A percentile compares a stretch with the other conserved stretches of the same genome.
Evolutionary conservation across 1,284 basidiomycete genomes (phyloP).

Genomic region (Microbotryum lychnidis-dioicae): DNA sequence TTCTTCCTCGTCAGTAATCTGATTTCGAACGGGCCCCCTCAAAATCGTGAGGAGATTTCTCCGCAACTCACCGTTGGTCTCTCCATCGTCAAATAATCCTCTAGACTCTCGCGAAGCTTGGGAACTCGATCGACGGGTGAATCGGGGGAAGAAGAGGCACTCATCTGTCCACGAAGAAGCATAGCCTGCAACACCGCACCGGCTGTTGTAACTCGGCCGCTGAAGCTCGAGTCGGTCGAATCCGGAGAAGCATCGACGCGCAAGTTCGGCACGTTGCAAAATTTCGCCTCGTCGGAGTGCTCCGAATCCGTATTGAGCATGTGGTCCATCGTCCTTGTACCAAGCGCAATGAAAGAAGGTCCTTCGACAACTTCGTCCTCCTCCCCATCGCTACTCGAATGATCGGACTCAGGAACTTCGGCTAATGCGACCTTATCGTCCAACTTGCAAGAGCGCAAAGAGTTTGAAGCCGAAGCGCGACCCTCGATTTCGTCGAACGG

Average conservation of each 20-base stretch:
- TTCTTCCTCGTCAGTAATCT: too few relatives aligned
- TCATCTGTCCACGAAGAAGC: not conserved
- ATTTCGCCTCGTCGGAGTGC: not conserved
- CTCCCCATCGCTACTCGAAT: too few relatives aligned
- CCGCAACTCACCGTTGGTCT: conserved; percentile 12
- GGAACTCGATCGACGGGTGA: not conserved
- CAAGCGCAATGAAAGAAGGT: not conserved
- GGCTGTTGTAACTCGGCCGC: conserved; percentile 18
- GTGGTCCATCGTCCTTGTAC: not conserved
- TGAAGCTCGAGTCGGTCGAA: conserved; percentile 12
- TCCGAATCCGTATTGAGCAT: not conserved
- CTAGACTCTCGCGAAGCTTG: conserved; percentile 7
- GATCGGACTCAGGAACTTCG: too few relatives aligned
- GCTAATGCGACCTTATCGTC: too few relatives aligned
- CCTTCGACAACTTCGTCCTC: too few relatives aligned
- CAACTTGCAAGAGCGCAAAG: too few relatives aligned
- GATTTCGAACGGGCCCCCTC: too few relatives aligned
- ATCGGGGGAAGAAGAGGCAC: not conserved
- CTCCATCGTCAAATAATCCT: conserved; percentile 15
- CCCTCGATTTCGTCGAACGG: too few relatives aligned
- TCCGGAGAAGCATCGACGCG: not conserved
- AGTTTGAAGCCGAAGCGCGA: too few relatives aligned
- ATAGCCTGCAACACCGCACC: conserved; percentile 11
- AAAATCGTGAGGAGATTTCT: too few relatives aligned
- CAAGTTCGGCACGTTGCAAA: not conserved